phyloP scores from a whole-genome alignment of 2,329 filamentous ascomycete species.

The Tolypocladium sp. region DNA sequence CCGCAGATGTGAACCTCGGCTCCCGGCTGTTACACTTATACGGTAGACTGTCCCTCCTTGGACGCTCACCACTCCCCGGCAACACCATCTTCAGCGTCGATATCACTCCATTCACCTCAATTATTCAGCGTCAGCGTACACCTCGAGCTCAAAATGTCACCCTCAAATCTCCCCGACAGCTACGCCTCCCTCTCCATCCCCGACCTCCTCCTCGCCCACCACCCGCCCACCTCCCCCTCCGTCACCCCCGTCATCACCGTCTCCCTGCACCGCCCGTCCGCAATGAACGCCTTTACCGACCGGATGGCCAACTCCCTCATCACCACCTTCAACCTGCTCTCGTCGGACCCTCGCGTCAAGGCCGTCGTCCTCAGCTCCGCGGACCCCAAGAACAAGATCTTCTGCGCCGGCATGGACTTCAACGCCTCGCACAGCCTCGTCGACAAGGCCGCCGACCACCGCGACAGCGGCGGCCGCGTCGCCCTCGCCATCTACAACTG shows the following conservation, averaged over 20 bases:
- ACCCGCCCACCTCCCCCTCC: conserved; percentile 38
- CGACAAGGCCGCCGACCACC: conserved; percentile 22
- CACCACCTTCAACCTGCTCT: conserved; percentile 39
- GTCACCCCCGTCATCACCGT: conserved; percentile 55
- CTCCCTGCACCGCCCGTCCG: conserved; percentile 55
- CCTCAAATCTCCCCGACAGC: conserved; percentile 15
- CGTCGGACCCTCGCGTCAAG: conserved; percentile 43
- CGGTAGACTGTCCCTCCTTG: no score
- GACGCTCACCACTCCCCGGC: no score
- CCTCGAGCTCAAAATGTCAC: not conserved
- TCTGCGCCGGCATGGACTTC: conserved; percentile 52
- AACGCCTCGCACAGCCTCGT: conserved; percentile 20
- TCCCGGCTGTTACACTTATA: no score
- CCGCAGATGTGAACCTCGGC: no score
- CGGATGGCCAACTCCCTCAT: conserved; percentile 55
- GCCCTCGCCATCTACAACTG: conserved; percentile 47
- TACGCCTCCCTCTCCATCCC: conserved; percentile 34
- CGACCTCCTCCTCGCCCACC: conserved; percentile 37
- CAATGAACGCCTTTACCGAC: conserved; percentile 56
- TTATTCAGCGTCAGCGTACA: no score
- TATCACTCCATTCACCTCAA: no score
- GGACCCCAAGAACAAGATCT: conserved; percentile 37
- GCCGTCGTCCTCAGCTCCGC: conserved; percentile 45
- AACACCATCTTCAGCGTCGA: no score
- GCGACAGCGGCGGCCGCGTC: conserved; percentile 43